A percentile compares a stretch with the other conserved stretches of the same genome.
These are phyloP conservation scores for Scytalidium lignicola DNA, from an alignment of 2,329 filamentous ascomycete genomes.

Conservation along the genomic window DNA sequence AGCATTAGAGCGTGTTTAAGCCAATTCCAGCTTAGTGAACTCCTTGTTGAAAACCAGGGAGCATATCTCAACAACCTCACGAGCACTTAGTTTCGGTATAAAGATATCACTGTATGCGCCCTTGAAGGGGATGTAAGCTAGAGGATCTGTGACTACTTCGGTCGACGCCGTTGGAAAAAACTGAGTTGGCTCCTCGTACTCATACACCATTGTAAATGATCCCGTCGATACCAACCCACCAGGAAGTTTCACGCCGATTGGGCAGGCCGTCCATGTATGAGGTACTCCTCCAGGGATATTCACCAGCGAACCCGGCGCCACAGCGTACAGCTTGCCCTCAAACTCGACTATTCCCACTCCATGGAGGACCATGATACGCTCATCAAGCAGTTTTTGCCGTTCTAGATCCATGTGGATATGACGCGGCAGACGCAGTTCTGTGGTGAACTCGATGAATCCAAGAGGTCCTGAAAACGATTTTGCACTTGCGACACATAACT, in stretches of 20 bases:
- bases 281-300: constrained; percentile 6
- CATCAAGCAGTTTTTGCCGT: neutral
- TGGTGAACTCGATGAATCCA: constrained; percentile 7
- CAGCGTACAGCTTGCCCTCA: constrained; percentile 7
- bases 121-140: too few relatives aligned
- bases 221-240: constrained; percentile 5
- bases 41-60: too few relatives aligned
- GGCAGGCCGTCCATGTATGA: constrained; percentile 11
- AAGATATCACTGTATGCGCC: too few relatives aligned
- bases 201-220: constrained; percentile 6
- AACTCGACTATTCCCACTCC: constrained; percentile 7
- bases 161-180: constrained; percentile 9
- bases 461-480: constrained; percentile 4
- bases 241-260: constrained; percentile 4
- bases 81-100: too few relatives aligned
- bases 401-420: constrained; percentile 8
- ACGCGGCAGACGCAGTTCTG: constrained; percentile 7
- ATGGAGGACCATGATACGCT: constrained; percentile 5
- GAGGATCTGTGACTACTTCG: neutral
- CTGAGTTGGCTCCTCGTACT: constrained; percentile 6
- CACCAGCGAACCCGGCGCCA: constrained; percentile 7
- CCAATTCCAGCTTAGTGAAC: too few relatives aligned
- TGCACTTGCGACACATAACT: neutral
- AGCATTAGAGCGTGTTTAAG: too few relatives aligned
- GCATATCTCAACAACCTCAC: too few relatives aligned